Conservation (phyloP, 2,329 filamentous ascomycete genomes). For the Pezicula radicicola region DNA sequence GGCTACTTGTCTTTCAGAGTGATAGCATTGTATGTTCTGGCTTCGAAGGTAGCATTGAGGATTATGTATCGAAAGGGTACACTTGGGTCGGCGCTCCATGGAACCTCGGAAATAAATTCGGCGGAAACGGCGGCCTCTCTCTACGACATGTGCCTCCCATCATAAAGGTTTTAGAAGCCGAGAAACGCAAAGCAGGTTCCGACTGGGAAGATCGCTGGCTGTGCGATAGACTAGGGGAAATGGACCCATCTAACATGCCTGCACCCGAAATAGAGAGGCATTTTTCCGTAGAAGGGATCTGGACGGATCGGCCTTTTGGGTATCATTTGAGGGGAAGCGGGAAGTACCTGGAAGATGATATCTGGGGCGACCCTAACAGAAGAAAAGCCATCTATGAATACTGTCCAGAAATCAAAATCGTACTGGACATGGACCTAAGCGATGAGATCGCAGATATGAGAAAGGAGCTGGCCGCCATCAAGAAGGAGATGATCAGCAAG, state of each 20-base stretch:
- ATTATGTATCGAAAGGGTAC: slow-evolving; percentile 18
- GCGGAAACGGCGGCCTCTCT: slow-evolving; percentile 29
- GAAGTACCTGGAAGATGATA: slow-evolving; percentile 33
- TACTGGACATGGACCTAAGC: slow-evolving; percentile 24
- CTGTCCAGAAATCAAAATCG: slow-evolving; percentile 54
- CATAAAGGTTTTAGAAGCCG: slow-evolving; percentile 41
- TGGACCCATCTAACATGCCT: neutral
- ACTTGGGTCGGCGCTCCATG: slow-evolving; percentile 27
- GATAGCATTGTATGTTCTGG: slow-evolving; percentile 22
- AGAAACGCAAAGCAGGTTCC: slow-evolving; percentile 38
- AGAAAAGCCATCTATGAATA: slow-evolving; percentile 48
- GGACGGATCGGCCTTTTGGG: slow-evolving; percentile 46
- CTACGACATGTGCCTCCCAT: slow-evolving; percentile 43
- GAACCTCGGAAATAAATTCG: slow-evolving; percentile 2
- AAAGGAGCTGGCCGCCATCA: neutral
- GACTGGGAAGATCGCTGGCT: slow-evolving; percentile 33
- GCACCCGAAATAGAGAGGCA: neutral
- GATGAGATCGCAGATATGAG: neutral
- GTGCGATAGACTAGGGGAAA: slow-evolving; percentile 2
- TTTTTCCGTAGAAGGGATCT: slow-evolving; percentile 33
- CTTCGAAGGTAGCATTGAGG: slow-evolving; percentile 16
- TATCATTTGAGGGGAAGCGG: slow-evolving; percentile 50
- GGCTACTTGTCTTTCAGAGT: slow-evolving; percentile 22
- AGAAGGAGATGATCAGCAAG: neutral
- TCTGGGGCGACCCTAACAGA: slow-evolving; percentile 41